Evolutionary conservation across 1,284 basidiomycete genomes (phyloP), one percentile per base, ranked within the genome.

Genomic region (Heterobasidion parviporum): DNA sequence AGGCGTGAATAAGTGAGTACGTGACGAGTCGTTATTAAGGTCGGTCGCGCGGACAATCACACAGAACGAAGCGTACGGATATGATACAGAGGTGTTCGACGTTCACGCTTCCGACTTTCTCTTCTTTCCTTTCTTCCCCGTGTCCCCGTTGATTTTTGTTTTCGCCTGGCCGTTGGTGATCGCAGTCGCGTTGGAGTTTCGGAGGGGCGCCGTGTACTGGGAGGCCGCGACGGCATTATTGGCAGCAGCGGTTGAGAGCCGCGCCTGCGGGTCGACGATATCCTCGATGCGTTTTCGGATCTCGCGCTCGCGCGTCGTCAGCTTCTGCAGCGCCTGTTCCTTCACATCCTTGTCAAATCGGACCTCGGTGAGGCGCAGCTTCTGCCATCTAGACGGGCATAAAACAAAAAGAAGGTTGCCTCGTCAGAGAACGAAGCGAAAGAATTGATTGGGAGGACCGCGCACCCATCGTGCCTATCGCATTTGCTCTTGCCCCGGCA

Each of bases 381-480:
- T 81, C 68, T 91, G 88, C 90, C 90, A 93, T 4, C 88, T 89
- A 52, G 18, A 41, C 6, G 20, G 18, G 43, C 32, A 62, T 60
- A 58, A 58, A 56, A 38, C 51, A 55, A 50, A 53, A 50, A 3
- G 5, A 26, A 26, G 26, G 26, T 26, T 5, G 26, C 26, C 26
- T 26, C 26, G 36, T 10, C 47, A 54, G 46, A 26, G 54, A 54
- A 41, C 35, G 33, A 54, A 49, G 47, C 50, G 52, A 35, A 56
- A 52, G 16, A 56, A 46, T 49, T 43, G 34, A 55, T 44, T 50
- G 38, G 65, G 32, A 33, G 18, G 26, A 48, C 4, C 10, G 10
- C 75, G 59, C 68, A 90, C 87, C 88, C 89, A 52, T 74, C 74
- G 69, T 94, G 91, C 33, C 90, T 79, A 47, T 86, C 83, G 62